phyloP scores from a whole-genome alignment of 2,329 filamentous ascomycete genomes.

The Alternaria brassicae region DNA sequence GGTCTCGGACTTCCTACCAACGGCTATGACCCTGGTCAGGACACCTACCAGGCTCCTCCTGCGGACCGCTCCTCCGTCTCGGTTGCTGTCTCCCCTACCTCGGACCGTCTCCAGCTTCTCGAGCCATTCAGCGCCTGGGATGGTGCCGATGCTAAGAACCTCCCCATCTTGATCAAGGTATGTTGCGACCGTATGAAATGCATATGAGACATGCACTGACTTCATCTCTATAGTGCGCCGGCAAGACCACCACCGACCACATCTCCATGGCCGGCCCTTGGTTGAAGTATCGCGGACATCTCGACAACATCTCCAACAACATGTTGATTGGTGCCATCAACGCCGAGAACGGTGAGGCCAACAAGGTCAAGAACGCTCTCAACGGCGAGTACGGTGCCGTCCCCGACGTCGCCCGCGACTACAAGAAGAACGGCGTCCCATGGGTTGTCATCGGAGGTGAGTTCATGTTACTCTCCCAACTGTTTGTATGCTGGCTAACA shows the following conservation, averaged over 20 bases:
- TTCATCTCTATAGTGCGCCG: slow-evolving; percentile 66
- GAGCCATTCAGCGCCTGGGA: slow-evolving; percentile 87
- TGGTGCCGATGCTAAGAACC: slow-evolving; percentile 75
- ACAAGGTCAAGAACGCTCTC: slow-evolving; percentile 93
- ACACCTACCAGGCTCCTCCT: slow-evolving; percentile 97
- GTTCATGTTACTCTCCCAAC: background rate
- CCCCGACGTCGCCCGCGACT: slow-evolving; percentile 92
- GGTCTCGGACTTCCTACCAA: slow-evolving; percentile 79
- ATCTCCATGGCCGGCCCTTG: slow-evolving; percentile 97
- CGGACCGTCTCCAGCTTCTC: slow-evolving; percentile 93
- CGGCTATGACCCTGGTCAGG: slow-evolving; percentile 88
- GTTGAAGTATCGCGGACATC: slow-evolving; percentile 98
- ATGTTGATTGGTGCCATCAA: slow-evolving; percentile 99
- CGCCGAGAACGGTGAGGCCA: slow-evolving; percentile 93
- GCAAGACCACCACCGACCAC: slow-evolving; percentile 97
- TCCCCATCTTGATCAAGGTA: background rate
- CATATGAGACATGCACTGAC: no score
- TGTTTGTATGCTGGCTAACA: background rate
- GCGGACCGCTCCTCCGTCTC: slow-evolving; percentile 73
- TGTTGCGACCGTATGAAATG: no score
- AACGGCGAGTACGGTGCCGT: slow-evolving; percentile 86
- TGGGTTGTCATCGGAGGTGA: slow-evolving; percentile 90
- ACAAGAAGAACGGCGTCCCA: slow-evolving; percentile 94
- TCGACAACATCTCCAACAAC: slow-evolving; percentile 99
- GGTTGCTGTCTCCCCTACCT: slow-evolving; percentile 85